phyloP scores from a whole-genome alignment of 129 eudicot genomes.

The Flaveria sonorensis region DNA sequence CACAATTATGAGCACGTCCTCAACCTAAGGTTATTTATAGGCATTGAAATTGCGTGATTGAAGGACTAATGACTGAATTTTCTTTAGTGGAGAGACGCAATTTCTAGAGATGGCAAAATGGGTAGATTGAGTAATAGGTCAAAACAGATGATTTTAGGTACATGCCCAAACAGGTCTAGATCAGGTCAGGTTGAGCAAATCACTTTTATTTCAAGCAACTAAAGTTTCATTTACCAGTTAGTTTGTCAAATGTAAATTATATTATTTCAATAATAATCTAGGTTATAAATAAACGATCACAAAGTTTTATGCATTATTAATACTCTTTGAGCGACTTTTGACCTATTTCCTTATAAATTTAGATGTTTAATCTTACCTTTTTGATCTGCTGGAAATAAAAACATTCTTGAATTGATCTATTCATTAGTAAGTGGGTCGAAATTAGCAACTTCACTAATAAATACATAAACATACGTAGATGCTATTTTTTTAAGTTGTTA shows the following conservation, averaged over 20 bases:
- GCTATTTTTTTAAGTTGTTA: neutral
- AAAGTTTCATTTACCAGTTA: neutral
- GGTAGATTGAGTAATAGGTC: neutral
- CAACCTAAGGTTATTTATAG: neutral
- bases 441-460: neutral
- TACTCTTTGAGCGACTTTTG: neutral
- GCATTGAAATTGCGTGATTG: neutral
- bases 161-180: neutral
- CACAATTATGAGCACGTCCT: neutral
- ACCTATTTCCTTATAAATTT: neutral
- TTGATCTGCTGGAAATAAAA: neutral
- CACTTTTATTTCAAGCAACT: neutral
- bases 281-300: neutral
- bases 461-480: neutral
- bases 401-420: neutral
- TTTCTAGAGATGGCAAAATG: conserved; percentile 7
- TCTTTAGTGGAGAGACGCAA: neutral
- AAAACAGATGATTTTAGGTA: neutral
- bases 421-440: neutral
- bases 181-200: neutral
- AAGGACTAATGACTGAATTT: conserved; percentile 4
- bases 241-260: neutral
- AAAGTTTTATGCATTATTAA: neutral
- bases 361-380: neutral
- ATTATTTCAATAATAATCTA: neutral